Conservation (phyloP, 495 filamentous ascomycete genomes). For the Podospora comata region DNA sequence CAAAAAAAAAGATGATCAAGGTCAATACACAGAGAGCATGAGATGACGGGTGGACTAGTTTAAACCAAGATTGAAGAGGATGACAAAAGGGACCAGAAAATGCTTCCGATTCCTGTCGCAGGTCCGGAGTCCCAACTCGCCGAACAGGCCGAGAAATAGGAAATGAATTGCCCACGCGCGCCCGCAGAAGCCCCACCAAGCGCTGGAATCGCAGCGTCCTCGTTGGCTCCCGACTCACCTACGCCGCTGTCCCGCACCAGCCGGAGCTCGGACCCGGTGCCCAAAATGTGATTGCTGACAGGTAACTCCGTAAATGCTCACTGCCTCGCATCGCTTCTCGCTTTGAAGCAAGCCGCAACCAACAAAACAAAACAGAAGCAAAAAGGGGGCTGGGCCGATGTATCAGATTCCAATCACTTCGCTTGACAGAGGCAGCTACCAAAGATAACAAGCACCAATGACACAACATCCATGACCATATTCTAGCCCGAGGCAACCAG, state of each 20-base stretch:
- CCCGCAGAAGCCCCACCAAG: background rate
- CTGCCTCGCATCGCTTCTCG: too few relatives aligned
- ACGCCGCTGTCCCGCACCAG: slow-evolving; percentile 6
- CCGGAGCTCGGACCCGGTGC: slow-evolving; percentile 1
- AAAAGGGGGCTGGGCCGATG: background rate
- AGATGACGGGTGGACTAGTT: background rate
- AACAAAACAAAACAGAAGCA: background rate
- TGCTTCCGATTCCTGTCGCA: background rate
- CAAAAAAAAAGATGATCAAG: too few relatives aligned
- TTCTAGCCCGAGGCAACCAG: too few relatives aligned
- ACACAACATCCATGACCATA: background rate
- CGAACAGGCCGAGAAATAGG: background rate
- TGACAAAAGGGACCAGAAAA: background rate
- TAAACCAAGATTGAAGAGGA: background rate
- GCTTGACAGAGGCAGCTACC: slow-evolving; percentile 2
- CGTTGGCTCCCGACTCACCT: background rate
- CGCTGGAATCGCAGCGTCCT: background rate
- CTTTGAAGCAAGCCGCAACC: background rate
- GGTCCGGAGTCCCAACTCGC: background rate
- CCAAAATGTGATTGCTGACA: background rate
- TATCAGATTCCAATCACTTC: background rate
- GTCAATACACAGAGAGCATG: background rate
- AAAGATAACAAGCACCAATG: background rate
- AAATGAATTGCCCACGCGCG: background rate
- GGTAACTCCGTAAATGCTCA: too few relatives aligned